A percentile compares a stretch with the other conserved stretches of the same genome.
Evolutionary conservation across 2,329 filamentous ascomycete genomes (phyloP).

Genomic region (Simplicillium aogashimaense): DNA sequence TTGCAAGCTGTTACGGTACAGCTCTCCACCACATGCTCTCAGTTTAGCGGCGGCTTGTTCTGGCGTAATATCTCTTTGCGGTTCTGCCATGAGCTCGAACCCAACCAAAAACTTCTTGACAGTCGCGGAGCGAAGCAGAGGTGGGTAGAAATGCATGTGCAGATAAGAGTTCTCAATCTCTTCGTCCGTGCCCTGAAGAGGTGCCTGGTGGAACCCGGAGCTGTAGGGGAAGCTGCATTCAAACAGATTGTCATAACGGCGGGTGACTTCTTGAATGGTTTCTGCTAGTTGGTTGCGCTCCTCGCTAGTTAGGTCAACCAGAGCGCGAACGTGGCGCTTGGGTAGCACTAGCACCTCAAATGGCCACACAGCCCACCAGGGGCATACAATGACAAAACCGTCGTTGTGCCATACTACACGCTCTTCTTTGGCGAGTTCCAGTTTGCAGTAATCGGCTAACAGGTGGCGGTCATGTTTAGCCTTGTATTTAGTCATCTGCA

Average conservation of each 20-base stretch:
- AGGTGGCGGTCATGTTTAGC: slow-evolving; percentile 64
- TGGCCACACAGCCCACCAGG: slow-evolving; percentile 97
- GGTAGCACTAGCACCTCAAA: slow-evolving; percentile 89
- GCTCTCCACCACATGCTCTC: slow-evolving; percentile 63
- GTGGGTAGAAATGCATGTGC: slow-evolving; percentile 97
- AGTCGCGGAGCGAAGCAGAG: slow-evolving; percentile 81
- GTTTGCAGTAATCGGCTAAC: slow-evolving; percentile 74
- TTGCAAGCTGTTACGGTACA: slow-evolving; percentile 61
- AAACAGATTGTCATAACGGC: slow-evolving; percentile 93
- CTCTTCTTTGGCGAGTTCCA: slow-evolving; percentile 75
- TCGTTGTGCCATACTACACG: slow-evolving; percentile 83
- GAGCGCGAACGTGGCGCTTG: slow-evolving; percentile 71
- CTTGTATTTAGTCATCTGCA: slow-evolving; percentile 70
- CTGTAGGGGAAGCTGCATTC: slow-evolving; percentile 96
- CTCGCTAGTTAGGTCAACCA: slow-evolving; percentile 67
- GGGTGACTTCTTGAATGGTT: slow-evolving; percentile 76
- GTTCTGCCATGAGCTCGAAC: slow-evolving; percentile 93
- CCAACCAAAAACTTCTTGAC: slow-evolving; percentile 95
- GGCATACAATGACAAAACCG: slow-evolving; percentile 77
- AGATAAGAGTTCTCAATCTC: slow-evolving; percentile 84
- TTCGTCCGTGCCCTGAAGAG: slow-evolving; percentile 68
- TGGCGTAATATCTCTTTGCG: slow-evolving; percentile 95
- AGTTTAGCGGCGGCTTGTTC: slow-evolving; percentile 83
- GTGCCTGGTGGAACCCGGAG: slow-evolving; percentile 93
- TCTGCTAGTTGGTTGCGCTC: slow-evolving; percentile 73